phyloP scores from a whole-genome alignment of 2,329 filamentous ascomycete species.

The Purpureocillium takamizusanense region DNA sequence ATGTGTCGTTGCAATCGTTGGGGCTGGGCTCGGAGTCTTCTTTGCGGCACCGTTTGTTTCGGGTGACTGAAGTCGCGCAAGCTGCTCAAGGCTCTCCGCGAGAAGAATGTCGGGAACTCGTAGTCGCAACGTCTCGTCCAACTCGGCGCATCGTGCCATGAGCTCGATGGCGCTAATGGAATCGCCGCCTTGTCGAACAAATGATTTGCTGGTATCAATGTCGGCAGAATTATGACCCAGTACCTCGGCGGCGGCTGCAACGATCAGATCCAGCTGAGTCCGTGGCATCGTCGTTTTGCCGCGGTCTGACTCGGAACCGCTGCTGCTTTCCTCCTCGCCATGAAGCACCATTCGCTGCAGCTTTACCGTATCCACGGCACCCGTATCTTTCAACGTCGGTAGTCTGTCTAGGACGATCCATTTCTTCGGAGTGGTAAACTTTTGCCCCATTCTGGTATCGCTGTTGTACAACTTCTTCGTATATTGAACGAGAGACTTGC shows the following conservation, averaged over 20 bases:
- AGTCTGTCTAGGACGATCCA: neutral
- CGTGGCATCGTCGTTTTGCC: too few relatives aligned
- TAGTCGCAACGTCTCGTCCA: neutral
- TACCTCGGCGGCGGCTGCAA: neutral
- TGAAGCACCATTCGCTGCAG: neutral
- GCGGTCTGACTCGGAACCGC: neutral
- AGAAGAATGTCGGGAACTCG: neutral
- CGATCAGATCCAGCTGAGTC: neutral
- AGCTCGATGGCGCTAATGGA: slow-evolving; percentile 35
- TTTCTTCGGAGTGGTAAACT: neutral
- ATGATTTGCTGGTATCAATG: neutral
- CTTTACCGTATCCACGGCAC: neutral
- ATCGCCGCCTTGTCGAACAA: slow-evolving; percentile 26
- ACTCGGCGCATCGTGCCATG: neutral
- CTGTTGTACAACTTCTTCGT: neutral
- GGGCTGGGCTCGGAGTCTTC: too few relatives aligned
- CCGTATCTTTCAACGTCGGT: neutral
- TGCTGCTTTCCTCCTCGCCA: neutral
- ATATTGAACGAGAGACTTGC: neutral
- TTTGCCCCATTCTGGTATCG: neutral
- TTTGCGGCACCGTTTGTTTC: too few relatives aligned
- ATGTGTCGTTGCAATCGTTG: too few relatives aligned
- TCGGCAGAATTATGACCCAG: neutral
- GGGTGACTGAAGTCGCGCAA: too few relatives aligned
- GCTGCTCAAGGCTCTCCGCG: neutral